A percentile compares a stretch with the other conserved stretches of the same genome.
Evolutionary conservation across 2,329 filamentous ascomycete genomes (phyloP).

Genomic region (Tympanopsis confertula): DNA sequence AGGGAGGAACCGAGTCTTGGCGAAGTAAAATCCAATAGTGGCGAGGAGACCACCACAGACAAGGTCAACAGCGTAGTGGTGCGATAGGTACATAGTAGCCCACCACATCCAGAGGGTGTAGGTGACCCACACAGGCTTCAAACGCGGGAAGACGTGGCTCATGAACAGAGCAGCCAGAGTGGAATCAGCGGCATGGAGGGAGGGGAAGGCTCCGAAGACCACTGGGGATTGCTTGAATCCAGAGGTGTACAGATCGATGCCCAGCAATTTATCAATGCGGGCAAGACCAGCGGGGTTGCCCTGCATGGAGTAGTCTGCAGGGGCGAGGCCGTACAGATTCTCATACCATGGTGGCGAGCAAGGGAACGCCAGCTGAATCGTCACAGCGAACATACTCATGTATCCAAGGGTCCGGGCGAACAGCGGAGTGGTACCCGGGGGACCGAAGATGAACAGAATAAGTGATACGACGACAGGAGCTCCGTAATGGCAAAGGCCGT

Average conservation of each 20-base stretch:
- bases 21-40: constrained; percentile 69
- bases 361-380: constrained; percentile 80
- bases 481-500: constrained; percentile 82
- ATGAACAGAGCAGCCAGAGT: constrained; percentile 86
- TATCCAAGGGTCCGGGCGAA: constrained; percentile 85
- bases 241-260: constrained; percentile 84
- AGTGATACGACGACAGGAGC: constrained; percentile 69
- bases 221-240: constrained; percentile 82
- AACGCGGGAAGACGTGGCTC: constrained; percentile 78
- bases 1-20: constrained; percentile 70
- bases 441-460: constrained; percentile 77
- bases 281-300: constrained; percentile 83
- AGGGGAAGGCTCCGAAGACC: constrained; percentile 91
- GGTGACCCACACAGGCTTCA: constrained; percentile 66
- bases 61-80: constrained; percentile 91
- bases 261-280: constrained; percentile 79
- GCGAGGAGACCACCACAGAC: constrained; percentile 75
- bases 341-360: constrained; percentile 97
- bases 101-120: constrained; percentile 95
- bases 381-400: constrained; percentile 79
- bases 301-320: constrained; percentile 82
- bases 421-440: constrained; percentile 72
- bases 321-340: constrained; percentile 79
- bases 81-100: constrained; percentile 95
- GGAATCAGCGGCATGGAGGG: constrained; percentile 79